phyloP scores from a whole-genome alignment of 1,139 yeast species.

The Geotrichum macrosporum region DNA sequence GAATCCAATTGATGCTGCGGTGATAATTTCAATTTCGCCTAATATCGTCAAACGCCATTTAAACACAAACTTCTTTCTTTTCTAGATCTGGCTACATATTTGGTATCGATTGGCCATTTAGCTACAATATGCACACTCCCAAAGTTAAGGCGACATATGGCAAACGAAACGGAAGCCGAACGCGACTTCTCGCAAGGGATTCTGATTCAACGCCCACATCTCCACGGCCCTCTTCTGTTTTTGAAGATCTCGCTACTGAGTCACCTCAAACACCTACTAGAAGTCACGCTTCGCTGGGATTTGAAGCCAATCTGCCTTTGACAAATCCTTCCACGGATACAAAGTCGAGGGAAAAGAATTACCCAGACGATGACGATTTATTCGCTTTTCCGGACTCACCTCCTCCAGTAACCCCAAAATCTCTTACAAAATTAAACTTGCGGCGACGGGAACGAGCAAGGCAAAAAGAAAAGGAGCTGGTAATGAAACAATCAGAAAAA shows the following conservation, averaged over 20 bases:
- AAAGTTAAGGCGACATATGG: slow-evolving; percentile 15
- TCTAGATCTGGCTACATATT: too few relatives aligned
- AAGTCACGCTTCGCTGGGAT: background rate
- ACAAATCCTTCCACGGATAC: background rate
- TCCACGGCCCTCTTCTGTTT: background rate
- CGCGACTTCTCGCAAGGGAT: slow-evolving; percentile 12
- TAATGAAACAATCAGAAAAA: slow-evolving; percentile 7
- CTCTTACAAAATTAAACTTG: background rate
- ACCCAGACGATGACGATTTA: slow-evolving; percentile 9
- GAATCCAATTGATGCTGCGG: too few relatives aligned
- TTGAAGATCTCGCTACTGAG: background rate
- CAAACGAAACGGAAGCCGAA: slow-evolving; percentile 12
- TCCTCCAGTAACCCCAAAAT: slow-evolving; percentile 5
- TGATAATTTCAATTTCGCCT: too few relatives aligned
- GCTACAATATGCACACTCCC: background rate
- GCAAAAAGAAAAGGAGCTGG: slow-evolving; percentile 10
- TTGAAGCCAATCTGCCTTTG: background rate
- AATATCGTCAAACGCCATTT: too few relatives aligned
- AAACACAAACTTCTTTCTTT: too few relatives aligned
- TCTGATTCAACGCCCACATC: background rate
- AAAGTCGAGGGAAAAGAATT: background rate
- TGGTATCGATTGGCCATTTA: background rate
- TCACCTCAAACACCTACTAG: background rate
- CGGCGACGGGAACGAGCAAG: slow-evolving; percentile 12
- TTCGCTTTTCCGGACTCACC: slow-evolving; percentile 18